Conservation (phyloP, 176 grass and related monocot species). For the Juncus effusus region DNA sequence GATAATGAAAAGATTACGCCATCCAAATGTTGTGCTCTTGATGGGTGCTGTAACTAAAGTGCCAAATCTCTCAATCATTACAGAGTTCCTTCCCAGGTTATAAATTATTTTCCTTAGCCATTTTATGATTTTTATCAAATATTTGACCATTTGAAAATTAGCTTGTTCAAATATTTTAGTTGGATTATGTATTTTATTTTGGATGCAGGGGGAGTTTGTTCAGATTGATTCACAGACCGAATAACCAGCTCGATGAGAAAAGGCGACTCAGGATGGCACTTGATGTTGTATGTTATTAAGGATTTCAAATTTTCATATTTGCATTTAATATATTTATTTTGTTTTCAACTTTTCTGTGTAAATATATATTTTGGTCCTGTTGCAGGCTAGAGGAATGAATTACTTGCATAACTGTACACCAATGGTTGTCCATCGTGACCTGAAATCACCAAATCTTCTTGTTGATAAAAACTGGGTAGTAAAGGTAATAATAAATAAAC, state of each 20-base stretch:
- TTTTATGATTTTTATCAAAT: conserved; percentile 16
- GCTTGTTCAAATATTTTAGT: background rate
- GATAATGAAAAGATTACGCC: conserved; percentile 88
- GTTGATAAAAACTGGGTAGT: conserved; percentile 99
- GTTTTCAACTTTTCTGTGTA: conserved; percentile 8
- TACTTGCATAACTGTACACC: conserved; percentile 95
- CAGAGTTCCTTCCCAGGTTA: conserved; percentile 97
- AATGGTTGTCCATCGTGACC: conserved; percentile 92
- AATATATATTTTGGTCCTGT: conserved; percentile 23
- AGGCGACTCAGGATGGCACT: conserved; percentile 84
- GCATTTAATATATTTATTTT: conserved; percentile 15
- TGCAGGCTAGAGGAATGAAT: conserved; percentile 97
- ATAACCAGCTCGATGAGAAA: conserved; percentile 87
- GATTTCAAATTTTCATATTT: conserved; percentile 24
- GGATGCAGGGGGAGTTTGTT: conserved; percentile 89
- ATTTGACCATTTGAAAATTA: background rate
- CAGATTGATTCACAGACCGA: conserved; percentile 75
- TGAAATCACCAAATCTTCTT: conserved; percentile 96
- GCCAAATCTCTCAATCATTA: conserved; percentile 94
- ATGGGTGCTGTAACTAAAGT: conserved; percentile 95
- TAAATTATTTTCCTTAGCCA: conserved; percentile 27
- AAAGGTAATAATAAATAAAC: conserved; percentile 60
- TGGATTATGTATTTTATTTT: conserved; percentile 29
- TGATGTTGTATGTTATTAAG: conserved; percentile 72
- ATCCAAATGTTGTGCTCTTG: conserved; percentile 99